Evolutionary conservation across 495 filamentous ascomycete genomes (phyloP).

Genomic region (Pyrenula massariospora): DNA sequence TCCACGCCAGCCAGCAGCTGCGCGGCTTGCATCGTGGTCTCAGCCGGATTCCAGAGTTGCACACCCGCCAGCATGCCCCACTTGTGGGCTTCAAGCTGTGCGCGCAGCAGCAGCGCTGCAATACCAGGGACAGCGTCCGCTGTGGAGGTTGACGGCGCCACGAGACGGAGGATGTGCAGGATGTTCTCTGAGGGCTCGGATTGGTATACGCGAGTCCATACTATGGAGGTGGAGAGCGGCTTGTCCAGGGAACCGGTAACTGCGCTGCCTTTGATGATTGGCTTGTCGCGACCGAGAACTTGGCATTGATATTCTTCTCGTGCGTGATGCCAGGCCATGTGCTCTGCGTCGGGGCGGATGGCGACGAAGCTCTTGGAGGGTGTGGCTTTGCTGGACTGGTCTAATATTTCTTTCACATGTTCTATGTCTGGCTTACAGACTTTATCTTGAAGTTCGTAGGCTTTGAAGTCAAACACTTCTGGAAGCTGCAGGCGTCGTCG

Average conservation of each 20-base stretch:
- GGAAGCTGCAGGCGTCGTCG: conserved; percentile 4
- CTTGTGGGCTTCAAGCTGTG: conserved; percentile 40
- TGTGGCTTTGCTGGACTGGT: neutral
- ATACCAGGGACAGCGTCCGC: conserved; percentile 31
- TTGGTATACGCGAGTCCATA: conserved; percentile 71
- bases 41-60: conserved; percentile 54
- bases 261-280: conserved; percentile 58
- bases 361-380: conserved; percentile 31
- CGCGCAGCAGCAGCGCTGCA: conserved; percentile 37
- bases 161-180: conserved; percentile 60
- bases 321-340: conserved; percentile 73
- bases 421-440: conserved; percentile 18
- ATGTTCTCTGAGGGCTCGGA: conserved; percentile 46
- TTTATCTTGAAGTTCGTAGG: conserved; percentile 21
- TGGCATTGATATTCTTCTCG: conserved; percentile 73
- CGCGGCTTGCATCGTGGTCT: conserved; percentile 46
- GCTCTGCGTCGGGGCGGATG: conserved; percentile 58
- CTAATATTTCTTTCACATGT: conserved; percentile 19
- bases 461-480: conserved; percentile 13
- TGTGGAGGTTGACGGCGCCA: conserved; percentile 15
- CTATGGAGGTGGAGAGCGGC: conserved; percentile 53
- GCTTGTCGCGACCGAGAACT: conserved; percentile 31
- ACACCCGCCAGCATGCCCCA: conserved; percentile 46
- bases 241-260: conserved; percentile 10
- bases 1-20: conserved; percentile 30